These are phyloP conservation scores for Rutidosis leptorrhynchoides DNA, from an alignment of 129 eudicot species.

Conservation along the genomic window DNA sequence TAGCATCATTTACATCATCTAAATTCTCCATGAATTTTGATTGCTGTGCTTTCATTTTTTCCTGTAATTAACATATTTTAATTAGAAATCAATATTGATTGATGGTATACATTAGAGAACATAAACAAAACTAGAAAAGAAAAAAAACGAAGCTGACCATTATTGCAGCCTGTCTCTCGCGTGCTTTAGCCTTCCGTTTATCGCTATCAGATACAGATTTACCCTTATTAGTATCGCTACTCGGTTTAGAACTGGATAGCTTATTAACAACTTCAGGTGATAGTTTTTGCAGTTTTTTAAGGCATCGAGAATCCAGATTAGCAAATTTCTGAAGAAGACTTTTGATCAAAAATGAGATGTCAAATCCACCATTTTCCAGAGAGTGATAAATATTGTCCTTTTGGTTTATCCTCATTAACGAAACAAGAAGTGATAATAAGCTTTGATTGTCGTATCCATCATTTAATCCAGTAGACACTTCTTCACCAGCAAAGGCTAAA, in stretches of 20 bases:
- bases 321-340: conserved; percentile 75
- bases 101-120: not conserved
- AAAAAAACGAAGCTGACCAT: conserved; percentile 46
- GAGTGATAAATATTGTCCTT: conserved; percentile 41
- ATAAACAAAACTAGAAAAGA: not conserved
- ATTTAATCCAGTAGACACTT: conserved; percentile 38
- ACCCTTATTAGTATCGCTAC: conserved; percentile 27
- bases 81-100: not conserved
- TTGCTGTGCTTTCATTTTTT: conserved; percentile 91
- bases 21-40: conserved; percentile 73
- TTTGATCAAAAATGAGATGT: conserved; percentile 58
- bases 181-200: conserved; percentile 82
- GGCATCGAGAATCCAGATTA: conserved; percentile 71
- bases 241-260: conserved; percentile 34
- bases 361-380: conserved; percentile 63
- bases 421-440: conserved; percentile 82
- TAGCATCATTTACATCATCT: conserved; percentile 42
- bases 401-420: conserved; percentile 72
- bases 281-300: conserved; percentile 45
- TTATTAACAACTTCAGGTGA: conserved; percentile 77
- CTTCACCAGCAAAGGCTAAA: conserved; percentile 77
- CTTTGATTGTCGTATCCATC: conserved; percentile 56
- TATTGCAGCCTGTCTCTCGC: conserved; percentile 97
- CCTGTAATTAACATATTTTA: conserved; percentile 47
- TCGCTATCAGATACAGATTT: conserved; percentile 59